Conservation (phyloP, 108 stramenopile genomes). For the Cyclostephanos invisitatus region DNA sequence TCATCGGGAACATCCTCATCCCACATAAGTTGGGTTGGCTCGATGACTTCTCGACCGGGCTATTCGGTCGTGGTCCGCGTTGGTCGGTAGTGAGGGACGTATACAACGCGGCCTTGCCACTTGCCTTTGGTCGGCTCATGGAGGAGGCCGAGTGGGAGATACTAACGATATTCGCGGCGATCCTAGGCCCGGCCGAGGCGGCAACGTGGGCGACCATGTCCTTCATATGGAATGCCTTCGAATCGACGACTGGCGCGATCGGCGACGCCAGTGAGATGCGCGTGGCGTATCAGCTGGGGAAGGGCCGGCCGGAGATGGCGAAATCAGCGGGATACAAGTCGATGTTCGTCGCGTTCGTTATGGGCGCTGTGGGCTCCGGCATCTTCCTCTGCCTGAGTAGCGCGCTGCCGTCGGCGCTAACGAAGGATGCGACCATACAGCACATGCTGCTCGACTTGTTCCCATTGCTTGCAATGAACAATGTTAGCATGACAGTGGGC, state of each 20-base stretch:
- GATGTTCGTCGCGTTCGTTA: constrained; percentile 51
- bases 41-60: constrained; percentile 3
- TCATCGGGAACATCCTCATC: constrained; percentile 22
- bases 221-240: constrained; percentile 70
- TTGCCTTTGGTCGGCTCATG: constrained; percentile 58
- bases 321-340: constrained; percentile 56
- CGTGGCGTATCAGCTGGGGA: constrained; percentile 63
- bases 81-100: constrained; percentile 43
- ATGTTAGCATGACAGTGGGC: constrained; percentile 60
- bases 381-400: constrained; percentile 47
- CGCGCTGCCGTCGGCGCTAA: constrained; percentile 51
- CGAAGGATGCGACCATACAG: constrained; percentile 62
- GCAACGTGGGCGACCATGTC: constrained; percentile 77
- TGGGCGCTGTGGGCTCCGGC: constrained; percentile 53
- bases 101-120: constrained; percentile 49
- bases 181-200: constrained; percentile 78
- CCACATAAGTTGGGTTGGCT: constrained; percentile 26
- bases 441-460: constrained; percentile 56
- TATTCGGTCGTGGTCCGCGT: constrained; percentile 5
- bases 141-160: constrained; percentile 77
- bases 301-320: constrained; percentile 51
- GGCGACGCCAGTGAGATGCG: constrained; percentile 75
- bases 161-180: constrained; percentile 59
- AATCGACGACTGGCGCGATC: constrained; percentile 71
- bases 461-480: constrained; percentile 63